Base-by-base conservation (phyloP, 2,329 filamentous ascomycete genomes). In the Colletotrichum sp. region DNA sequence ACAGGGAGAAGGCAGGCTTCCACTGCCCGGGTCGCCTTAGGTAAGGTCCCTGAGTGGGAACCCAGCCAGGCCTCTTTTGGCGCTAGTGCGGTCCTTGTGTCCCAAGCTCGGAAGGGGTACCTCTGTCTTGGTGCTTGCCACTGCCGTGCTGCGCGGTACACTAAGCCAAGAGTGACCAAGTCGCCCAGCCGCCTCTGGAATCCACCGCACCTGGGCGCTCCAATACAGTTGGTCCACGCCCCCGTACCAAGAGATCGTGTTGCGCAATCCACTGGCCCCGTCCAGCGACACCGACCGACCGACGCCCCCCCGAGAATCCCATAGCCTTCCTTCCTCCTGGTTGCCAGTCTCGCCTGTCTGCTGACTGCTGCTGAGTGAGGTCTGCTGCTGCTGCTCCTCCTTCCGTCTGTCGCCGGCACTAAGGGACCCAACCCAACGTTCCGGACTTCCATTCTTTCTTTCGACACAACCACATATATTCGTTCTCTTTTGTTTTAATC, bases 171-270 rank as follows among this genome's bases (percentile, higher is more conserved):
- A 60, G 74, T 34, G 72, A 74, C 74, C 59, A 69, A 73, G 65
- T 52, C 64, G 71, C 74, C 74, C 64, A 74, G 74, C 71, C 71
- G 70, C 49, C 60, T 68, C 34, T 74, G 74, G 74, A 74, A 74
- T 76, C 74, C 74, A 74, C 74, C 64, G 44, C 70, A 73, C 64
- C 70, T 76, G 26, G 44, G 49, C 64, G 71, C 74, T 69, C 65
- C 74, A 76, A 69, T 74, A 65, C 71, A 69, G 74, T 74, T 76
- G 74, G 65, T 59, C 71, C 74, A 74, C 71, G 64, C 73, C 73
- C 69, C 74, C 70, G 74, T 76, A 76, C 74, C 71, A 76, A 76
- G 72, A 72, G 70, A 69, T 69, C 49, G 74, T 69, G 70, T 76
- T 76, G 74, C 74, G 74, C 74, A 76, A 76, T 76, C 71, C 65